Conservation (phyloP, 176 grass and related monocot genomes). For the Thinopyrum elongatum region DNA sequence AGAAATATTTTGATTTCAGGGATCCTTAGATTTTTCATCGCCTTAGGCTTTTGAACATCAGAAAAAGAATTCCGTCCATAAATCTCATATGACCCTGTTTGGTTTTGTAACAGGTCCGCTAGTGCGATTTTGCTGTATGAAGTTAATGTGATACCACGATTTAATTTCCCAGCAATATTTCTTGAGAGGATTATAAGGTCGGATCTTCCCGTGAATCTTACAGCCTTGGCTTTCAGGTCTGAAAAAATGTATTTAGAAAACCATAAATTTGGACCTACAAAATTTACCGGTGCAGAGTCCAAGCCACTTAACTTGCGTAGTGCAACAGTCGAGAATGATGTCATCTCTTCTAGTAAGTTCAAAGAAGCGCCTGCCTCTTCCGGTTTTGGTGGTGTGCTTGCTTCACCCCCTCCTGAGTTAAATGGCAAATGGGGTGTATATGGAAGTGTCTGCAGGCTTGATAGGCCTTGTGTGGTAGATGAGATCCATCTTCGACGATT, state of each 20-base stretch:
- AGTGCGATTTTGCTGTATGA: slow-evolving; percentile 74
- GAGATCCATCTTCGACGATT: slow-evolving; percentile 98
- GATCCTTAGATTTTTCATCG: background rate
- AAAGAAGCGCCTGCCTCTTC: slow-evolving; percentile 35
- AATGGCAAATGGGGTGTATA: slow-evolving; percentile 85
- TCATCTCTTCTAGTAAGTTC: slow-evolving; percentile 36
- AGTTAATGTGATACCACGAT: slow-evolving; percentile 90
- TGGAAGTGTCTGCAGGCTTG: slow-evolving; percentile 86
- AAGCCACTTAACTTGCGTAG: slow-evolving; percentile 27
- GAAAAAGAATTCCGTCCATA: background rate
- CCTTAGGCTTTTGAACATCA: background rate
- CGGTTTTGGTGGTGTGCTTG: slow-evolving; percentile 35
- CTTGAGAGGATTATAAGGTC: slow-evolving; percentile 94
- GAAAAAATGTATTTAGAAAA: slow-evolving; percentile 66
- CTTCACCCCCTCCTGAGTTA: slow-evolving; percentile 46
- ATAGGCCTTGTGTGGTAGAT: slow-evolving; percentile 80
- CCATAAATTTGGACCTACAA: slow-evolving; percentile 41
- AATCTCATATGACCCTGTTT: slow-evolving; percentile 14
- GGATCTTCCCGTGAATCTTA: slow-evolving; percentile 87
- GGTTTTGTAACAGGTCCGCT: slow-evolving; percentile 46
- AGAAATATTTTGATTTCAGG: background rate
- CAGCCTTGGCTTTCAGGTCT: slow-evolving; percentile 75
- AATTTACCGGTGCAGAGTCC: slow-evolving; percentile 20
- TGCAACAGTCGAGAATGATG: slow-evolving; percentile 28
- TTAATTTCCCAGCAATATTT: slow-evolving; percentile 94